Percentiles rank a stretch among this genome's conserved stretches.
Evolutionary conservation across 495 filamentous ascomycete species (phyloP).

Genomic region (Neurospora sp.): DNA sequence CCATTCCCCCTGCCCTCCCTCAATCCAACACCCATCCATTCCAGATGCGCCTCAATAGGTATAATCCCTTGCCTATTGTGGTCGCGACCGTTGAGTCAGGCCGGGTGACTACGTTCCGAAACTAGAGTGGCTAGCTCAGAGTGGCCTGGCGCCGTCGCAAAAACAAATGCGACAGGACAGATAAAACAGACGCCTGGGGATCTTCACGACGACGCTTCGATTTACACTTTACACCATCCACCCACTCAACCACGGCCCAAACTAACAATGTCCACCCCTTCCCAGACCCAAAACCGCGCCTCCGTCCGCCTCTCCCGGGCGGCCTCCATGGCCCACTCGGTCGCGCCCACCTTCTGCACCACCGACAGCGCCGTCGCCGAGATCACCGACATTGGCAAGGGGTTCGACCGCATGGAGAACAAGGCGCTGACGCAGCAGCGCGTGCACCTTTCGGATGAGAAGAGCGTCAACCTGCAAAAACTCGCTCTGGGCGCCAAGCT

Average conservation of each 20-base stretch:
- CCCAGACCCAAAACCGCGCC: constrained; percentile 41
- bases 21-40: background rate
- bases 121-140: background rate
- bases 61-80: background rate
- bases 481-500: constrained; percentile 88
- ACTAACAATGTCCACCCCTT: background rate
- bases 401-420: constrained; percentile 85
- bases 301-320: constrained; percentile 68
- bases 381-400: constrained; percentile 70
- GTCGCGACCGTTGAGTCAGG: background rate
- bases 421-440: constrained; percentile 76
- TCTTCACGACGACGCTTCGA: background rate
- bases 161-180: background rate
- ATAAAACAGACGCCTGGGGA: background rate
- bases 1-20: constrained; percentile 6
- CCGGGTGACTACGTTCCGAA: background rate
- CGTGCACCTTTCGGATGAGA: constrained; percentile 70
- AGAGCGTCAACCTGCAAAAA: constrained; percentile 78
- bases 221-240: background rate
- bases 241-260: background rate
- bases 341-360: constrained; percentile 51
- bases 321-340: constrained; percentile 63
- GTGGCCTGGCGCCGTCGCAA: background rate
- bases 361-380: constrained; percentile 56
- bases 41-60: background rate